Evolutionary conservation across 2,329 filamentous ascomycete species (phyloP).

Genomic region (Fusarium cicatricum): DNA sequence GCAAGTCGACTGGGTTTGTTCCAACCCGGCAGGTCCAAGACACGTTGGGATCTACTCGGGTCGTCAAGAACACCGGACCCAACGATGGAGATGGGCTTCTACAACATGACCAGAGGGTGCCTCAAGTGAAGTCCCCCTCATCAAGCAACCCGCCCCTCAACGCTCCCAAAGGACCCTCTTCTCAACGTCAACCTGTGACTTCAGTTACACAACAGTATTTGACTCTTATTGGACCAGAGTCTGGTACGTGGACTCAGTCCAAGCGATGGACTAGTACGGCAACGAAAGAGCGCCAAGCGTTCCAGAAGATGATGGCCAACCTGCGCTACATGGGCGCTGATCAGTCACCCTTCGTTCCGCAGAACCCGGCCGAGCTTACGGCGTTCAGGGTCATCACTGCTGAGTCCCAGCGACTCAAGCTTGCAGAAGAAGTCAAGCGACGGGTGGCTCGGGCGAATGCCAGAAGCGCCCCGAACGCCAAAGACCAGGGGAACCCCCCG

Average conservation of each 20-base stretch:
- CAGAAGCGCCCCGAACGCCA: slow-evolving; percentile 18
- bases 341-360: slow-evolving; percentile 50
- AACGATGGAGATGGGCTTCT: not conserved
- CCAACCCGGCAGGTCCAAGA: slow-evolving; percentile 27
- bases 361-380: slow-evolving; percentile 46
- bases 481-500: slow-evolving; percentile 1
- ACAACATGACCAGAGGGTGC: not conserved
- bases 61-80: not conserved
- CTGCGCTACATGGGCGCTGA: slow-evolving; percentile 48
- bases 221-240: slow-evolving; percentile 13
- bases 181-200: slow-evolving; percentile 13
- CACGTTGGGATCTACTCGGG: slow-evolving; percentile 3
- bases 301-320: slow-evolving; percentile 48
- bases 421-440: slow-evolving; percentile 38
- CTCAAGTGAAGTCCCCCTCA: not conserved
- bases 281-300: slow-evolving; percentile 46
- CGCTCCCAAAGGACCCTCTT: slow-evolving; percentile 22
- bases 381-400: slow-evolving; percentile 44
- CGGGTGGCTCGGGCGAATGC: slow-evolving; percentile 30
- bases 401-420: slow-evolving; percentile 38
- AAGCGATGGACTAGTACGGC: slow-evolving; percentile 51
- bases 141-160: slow-evolving; percentile 6
- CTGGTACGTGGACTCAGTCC: slow-evolving; percentile 50
- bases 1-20: slow-evolving; percentile 23
- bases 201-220: slow-evolving; percentile 9